phyloP scores from a whole-genome alignment of 1,284 basidiomycete genomes.

The Schizopora paradoxa region DNA sequence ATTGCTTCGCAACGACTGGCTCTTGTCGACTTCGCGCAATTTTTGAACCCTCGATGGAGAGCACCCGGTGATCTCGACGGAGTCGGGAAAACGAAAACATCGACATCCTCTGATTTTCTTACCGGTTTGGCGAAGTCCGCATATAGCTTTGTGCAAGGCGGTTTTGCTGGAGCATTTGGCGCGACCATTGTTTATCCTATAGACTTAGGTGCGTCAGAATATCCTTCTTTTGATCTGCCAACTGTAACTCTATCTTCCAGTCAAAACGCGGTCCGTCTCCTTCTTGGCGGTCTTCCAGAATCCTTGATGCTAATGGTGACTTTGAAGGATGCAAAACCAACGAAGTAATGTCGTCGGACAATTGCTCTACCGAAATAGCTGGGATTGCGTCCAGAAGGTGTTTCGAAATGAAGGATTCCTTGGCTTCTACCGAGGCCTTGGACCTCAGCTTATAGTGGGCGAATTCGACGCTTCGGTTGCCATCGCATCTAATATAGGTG shows the following conservation, averaged over 20 bases:
- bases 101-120: constrained; percentile 37
- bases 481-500: constrained; percentile 14
- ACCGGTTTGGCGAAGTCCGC: constrained; percentile 54
- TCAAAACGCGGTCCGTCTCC: constrained; percentile 60
- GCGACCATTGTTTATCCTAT: constrained; percentile 94
- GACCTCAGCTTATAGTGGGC: constrained; percentile 88
- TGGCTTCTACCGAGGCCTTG: constrained; percentile 95
- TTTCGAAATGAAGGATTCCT: constrained; percentile 91
- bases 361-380: constrained; percentile 88
- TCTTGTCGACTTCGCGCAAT: constrained; percentile 82
- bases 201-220: constrained; percentile 69
- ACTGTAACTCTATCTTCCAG: constrained; percentile 3
- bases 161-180: constrained; percentile 88
- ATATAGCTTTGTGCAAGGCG: constrained; percentile 90
- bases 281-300: constrained; percentile 9
- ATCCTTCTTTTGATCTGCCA: constrained; percentile 3
- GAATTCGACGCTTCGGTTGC: constrained; percentile 6
- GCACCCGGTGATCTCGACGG: constrained; percentile 53
- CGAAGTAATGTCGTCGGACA: constrained; percentile 92
- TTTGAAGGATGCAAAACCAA: constrained; percentile 90
- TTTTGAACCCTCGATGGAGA: constrained; percentile 83
- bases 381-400: constrained; percentile 93
- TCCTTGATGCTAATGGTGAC: constrained; percentile 2
- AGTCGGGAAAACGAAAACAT: constrained; percentile 24
- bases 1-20: constrained; percentile 63